Evolutionary conservation across 2,329 filamentous ascomycete species (phyloP), one percentile per base, ranked within the genome.

Genomic region (Cryoendolithus antarcticus): DNA sequence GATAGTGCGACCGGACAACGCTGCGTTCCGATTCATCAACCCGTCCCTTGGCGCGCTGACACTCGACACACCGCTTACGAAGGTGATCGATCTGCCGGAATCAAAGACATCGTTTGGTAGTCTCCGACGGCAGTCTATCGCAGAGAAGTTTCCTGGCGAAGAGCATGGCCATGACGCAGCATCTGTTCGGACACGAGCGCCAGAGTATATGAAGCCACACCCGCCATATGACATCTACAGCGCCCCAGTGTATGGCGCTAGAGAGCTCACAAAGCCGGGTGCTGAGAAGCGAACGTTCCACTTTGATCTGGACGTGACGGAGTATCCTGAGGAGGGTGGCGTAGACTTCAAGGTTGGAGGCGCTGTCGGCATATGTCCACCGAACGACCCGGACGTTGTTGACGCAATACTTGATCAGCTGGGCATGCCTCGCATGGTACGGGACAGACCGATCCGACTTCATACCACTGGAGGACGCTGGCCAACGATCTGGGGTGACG

Each of bases 401-500:
- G 82, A 95, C 10, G 80, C 91, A 45, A 68, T 96, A 30, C 75
- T 98, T 48, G 78, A 95, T 54, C 67, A 81, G 15, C 75, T 98
- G 11, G 72, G 83, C 51, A 72, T 96, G 13, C 88, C 88, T 3
- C 80, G 77, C 30, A 84, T 81, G 55, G 70, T 91, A 44, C 81
- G 91, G 24, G 83, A 93, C 63, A 91, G 85, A 68, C 80, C 82
- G 9, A 73, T 94, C 11, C 67, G 82, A 11, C 65, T 96, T 50
- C 79, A 78, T 59, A 96, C 91, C 0, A 76, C 72, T 29, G 75
- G 71, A 44, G 89, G 89, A 28, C 75, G 91, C 36, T 98, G 89
- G 89, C 91, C 91, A 3, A 98, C 91, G 1, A 93, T 98, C 36
- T 98, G 91, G 91, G 91, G 89, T 32, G 85, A 93, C 2, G 89